Base-by-base conservation (phyloP, 805 yeast genomes). In the Saccharomycopsis synnaedendra region DNA sequence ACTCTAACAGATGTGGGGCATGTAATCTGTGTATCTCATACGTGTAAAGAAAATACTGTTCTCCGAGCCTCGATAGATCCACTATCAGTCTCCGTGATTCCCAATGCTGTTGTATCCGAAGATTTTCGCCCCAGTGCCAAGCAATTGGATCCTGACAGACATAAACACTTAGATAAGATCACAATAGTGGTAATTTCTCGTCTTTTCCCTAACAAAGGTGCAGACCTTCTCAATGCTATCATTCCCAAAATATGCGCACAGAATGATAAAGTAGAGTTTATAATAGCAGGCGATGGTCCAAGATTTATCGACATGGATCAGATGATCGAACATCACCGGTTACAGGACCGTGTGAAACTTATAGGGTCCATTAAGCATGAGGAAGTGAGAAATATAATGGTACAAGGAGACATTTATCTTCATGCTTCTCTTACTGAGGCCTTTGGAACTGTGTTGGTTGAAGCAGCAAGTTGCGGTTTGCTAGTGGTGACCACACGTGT, bases 211-310 rank as follows among this genome's bases (percentile, higher is more conserved):
- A 93, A 93, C 62, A 93, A 93, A 60, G 99, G 99, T 35, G 93
- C 95, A 0, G 98, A 89, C 58, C 68, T 93, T 27, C 65, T 93
- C 27, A 80, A 84, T 2, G 93, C 86, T 0, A 74, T 87, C 9
- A 83, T 93, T 28, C 99, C 99, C 0, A 67, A 79, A 39, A 79
- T 93, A 3, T 93, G 98, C 60, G 58, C 67, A 5, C 61, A 66
- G 10, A 74, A 79, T 47, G 71, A 75, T 0, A 73, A 76, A 11
- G 89, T 89, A 1, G 76, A 78, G 45, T 89, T 93, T 55, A 63
- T 90, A 2, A 78, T 93, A 42, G 99, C 97, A 3, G 99, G 99
- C 8, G 94, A 87, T 63, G 99, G 99, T 0, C 99, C 99, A 1
- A 85, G 86, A 57, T 88, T 84, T 56, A 76, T 93, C 6, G 97